phyloP scores from a whole-genome alignment of 2,329 filamentous ascomycete species.

The Fusarium sp. region DNA sequence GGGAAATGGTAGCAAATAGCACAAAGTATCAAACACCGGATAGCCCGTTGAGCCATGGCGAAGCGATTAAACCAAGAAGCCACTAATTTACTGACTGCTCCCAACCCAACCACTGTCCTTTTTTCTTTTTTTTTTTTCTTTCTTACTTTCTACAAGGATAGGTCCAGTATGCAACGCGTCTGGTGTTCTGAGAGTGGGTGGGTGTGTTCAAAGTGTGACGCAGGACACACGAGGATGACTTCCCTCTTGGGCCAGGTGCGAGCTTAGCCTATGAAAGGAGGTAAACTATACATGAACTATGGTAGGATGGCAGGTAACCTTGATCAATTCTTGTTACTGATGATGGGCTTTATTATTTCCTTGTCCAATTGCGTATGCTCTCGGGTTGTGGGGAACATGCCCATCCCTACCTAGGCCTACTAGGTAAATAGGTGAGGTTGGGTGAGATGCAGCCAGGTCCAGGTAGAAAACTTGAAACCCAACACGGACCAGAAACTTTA shows the following conservation, averaged over 20 bases:
- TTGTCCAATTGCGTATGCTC: background rate
- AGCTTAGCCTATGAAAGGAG: background rate
- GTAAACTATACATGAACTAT: background rate
- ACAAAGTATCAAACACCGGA: background rate
- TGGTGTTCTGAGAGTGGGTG: background rate
- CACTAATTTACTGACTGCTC: background rate
- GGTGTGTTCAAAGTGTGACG: background rate
- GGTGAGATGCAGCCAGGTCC: background rate
- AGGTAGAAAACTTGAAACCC: background rate
- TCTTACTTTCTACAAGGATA: conserved; percentile 2
- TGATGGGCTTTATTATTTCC: background rate
- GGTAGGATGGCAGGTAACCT: background rate
- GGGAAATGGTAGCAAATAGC: background rate
- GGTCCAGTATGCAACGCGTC: background rate
- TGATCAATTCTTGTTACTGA: background rate
- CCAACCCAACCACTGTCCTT: background rate
- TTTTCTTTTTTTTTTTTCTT: background rate
- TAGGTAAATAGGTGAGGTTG: background rate
- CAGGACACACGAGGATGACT: conserved; percentile 29
- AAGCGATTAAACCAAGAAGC: background rate
- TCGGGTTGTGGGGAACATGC: conserved; percentile 1
- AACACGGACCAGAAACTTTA: background rate
- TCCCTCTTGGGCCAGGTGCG: conserved; percentile 9
- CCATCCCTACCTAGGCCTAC: background rate
- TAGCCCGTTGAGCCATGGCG: background rate